Evolutionary conservation across 805 yeast species (phyloP).

Genomic region (Myxozyma kluyveri): DNA sequence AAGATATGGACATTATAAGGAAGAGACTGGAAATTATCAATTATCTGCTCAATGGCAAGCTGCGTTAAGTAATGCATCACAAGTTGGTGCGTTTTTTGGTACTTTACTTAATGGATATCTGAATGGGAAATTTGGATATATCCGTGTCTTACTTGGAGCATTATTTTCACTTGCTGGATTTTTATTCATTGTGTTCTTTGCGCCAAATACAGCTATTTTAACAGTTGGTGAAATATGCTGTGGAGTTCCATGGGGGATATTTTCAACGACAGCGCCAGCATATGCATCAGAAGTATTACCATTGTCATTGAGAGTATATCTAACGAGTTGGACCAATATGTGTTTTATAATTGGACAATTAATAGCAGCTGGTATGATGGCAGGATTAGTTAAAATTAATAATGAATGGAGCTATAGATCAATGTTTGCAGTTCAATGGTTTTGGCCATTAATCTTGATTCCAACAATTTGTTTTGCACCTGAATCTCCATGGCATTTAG

Average conservation of each 20-base stretch:
- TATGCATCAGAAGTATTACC: conserved; percentile 61
- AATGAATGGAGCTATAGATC: background rate
- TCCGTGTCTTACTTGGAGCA: conserved; percentile 4
- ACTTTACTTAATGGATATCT: background rate
- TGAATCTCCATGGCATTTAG: background rate
- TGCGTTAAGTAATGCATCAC: background rate
- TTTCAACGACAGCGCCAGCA: background rate
- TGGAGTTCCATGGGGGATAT: background rate
- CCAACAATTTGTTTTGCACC: background rate
- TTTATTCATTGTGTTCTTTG: background rate
- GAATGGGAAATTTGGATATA: background rate
- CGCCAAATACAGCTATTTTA: background rate
- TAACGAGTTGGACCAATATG: conserved; percentile 40
- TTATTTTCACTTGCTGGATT: background rate
- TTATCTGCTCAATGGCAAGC: background rate
- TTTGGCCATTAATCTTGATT: background rate
- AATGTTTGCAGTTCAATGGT: background rate
- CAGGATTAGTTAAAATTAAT: background rate
- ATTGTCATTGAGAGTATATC: conserved; percentile 47
- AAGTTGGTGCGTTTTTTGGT: background rate
- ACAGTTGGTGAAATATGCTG: conserved; percentile 26
- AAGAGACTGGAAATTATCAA: background rate
- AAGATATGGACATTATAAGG: conserved; percentile 18
- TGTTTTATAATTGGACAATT: background rate
- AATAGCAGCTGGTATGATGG: background rate